Base-by-base conservation (phyloP, 495 filamentous ascomycete species). In the Neurospora tetrasperma region DNA sequence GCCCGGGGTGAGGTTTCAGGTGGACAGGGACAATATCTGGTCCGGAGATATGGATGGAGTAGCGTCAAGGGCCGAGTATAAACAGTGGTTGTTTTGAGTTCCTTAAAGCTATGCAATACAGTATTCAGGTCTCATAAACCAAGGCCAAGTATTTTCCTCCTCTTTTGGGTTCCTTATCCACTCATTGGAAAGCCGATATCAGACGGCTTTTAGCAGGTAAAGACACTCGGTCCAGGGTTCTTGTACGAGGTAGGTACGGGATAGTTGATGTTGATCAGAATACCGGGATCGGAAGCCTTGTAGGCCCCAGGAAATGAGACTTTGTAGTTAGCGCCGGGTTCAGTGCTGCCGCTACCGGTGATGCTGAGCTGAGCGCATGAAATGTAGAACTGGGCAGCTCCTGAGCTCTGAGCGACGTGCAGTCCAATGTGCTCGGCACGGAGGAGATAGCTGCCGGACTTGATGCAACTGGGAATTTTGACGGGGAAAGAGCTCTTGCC, bases 371-470 rank as follows among this genome's bases (percentile, higher is more conserved):
- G 83, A 4, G 80, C 82, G 74, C 83, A 85, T 1, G 75, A 79
- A 69, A 86, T 78, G 73, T 88, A 89, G 73, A 88, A 88, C 79
- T 84, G 79, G 10, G 88, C 86, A 1, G 85, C 86, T 1, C 83
- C 83, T 5, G 75, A 72, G 9, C 76, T 75, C 43, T 73, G 73
- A 10, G 87, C 88, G 31, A 72, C 73, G 75, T 89, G 86, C 12
- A 88, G 80, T 16, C 80, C 88, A 70, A 90, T 85, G 72, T 89
- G 86, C 79, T 90, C 89, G 18, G 85, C 86, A 38, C 88, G 85
- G 42, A 90, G 78, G 20, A 91, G 86, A 72, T 90, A 90, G 73
- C 86, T 80, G 42, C 88, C 88, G 0, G 84, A 73, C 3, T 82
- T 80, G 70, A 88, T 83, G 73, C 82, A 83, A 10, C 75, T 74